phyloP scores from a whole-genome alignment of 129 eudicot species.

The Oenanthe sinensis region DNA sequence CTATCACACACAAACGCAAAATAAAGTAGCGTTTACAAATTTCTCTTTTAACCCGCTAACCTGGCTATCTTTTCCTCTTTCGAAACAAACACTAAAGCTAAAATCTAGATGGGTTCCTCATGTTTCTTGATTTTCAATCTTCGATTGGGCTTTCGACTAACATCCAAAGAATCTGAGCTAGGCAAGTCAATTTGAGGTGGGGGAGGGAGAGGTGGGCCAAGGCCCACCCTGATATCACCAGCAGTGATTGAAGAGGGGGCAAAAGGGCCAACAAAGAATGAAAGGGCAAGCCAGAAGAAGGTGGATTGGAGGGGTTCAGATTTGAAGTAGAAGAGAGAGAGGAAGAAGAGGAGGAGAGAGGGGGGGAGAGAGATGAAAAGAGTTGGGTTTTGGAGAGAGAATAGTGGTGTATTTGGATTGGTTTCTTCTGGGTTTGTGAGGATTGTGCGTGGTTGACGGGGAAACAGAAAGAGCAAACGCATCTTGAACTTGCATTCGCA shows the following conservation, averaged over 20 bases:
- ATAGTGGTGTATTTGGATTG: background rate
- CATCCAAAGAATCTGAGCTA: slow-evolving; percentile 9
- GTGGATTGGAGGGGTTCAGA: slow-evolving; percentile 53
- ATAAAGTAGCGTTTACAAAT: no score
- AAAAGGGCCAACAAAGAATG: slow-evolving; percentile 77
- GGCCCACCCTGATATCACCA: slow-evolving; percentile 80
- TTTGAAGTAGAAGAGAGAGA: slow-evolving; percentile 41
- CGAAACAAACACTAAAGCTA: background rate
- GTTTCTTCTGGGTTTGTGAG: slow-evolving; percentile 7
- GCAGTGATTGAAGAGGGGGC: slow-evolving; percentile 74
- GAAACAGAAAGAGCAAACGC: no score
- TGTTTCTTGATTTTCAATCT: slow-evolving; percentile 20
- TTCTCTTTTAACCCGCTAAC: no score
- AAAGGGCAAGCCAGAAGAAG: slow-evolving; percentile 64
- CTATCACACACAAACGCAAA: no score
- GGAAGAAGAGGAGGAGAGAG: slow-evolving; percentile 42
- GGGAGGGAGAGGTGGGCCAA: slow-evolving; percentile 40
- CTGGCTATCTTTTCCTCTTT: no score
- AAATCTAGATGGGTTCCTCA: slow-evolving; percentile 21
- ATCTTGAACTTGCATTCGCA: no score
- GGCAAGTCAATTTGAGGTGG: slow-evolving; percentile 18
- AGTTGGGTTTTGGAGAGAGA: slow-evolving; percentile 43
- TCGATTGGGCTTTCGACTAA: background rate
- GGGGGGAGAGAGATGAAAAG: slow-evolving; percentile 43
- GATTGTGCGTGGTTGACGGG: slow-evolving; percentile 46